Evolutionary conservation across 2,329 filamentous ascomycete species (phyloP), one percentile per base, ranked within the genome.

Genomic region (Onygenales sp.): DNA sequence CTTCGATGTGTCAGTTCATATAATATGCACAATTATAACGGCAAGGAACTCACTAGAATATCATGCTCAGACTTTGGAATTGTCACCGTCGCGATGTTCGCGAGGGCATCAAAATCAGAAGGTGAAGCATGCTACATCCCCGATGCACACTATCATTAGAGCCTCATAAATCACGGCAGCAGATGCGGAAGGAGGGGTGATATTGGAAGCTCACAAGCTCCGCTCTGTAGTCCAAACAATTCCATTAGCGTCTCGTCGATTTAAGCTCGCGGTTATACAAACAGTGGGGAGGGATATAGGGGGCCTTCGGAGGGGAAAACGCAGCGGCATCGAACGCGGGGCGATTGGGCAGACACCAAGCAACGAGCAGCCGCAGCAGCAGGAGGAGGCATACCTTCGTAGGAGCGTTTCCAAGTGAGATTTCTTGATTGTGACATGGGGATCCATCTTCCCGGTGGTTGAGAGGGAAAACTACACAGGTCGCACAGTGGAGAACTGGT

Each of bases 1-100:
- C 64, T 67, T 55, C n/a, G 32, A 51, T 11, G 14, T n/a, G 43
- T 52, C 46, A 58, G 48, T 54, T 53, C 27, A 47, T 49, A n/a
- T 56, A 57, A 32, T 50, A 55, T 57, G 56, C 14, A 45, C 33
- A 14, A 21, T 51, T n/a, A 31, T 46, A 9, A 37, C 10, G 13
- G 31, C 6, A 13, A n/a, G 9, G 45, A 52, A 54, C 76, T 66
- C 59, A 83, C 74, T 56, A 89, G 73, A 48, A 66, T 67, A 49
- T 84, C 77, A 67, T 88, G 81, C 62, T 89, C 83, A 49, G 69
- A 65, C 62, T 76, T 81, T 39, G 78, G 71, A 52, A 88, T 78
- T 53, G 74, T 78, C 46, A 86, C 72, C 56, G 70, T 71, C 27
- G 67, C 63, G 40, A 68, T 51, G 53, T 63, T 58, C 13, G 69